Evolutionary conservation across 1,284 basidiomycete species (phyloP), one percentile per base, ranked within the genome.

Genomic region (Puccinia triticina): DNA sequence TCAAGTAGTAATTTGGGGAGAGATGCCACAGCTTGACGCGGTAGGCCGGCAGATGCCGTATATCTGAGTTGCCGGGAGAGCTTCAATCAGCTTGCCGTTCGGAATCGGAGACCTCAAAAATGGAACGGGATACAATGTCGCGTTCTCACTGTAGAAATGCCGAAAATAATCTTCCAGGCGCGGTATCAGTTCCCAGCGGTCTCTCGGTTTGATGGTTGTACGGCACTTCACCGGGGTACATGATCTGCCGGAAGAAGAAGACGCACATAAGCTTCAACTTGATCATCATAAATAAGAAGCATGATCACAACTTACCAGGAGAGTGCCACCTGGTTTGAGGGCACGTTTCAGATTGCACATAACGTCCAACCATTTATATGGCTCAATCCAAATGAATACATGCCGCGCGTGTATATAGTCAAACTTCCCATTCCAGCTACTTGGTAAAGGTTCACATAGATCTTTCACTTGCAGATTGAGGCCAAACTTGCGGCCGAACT

Each of bases 361-460:
- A 23, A 78, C 64, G n/a, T 40, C 29, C 21, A 61, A 46, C 77
- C 77, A 78, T 67, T 78, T 78, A 16, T 53, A 34, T 16, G 77
- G 77, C 40, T 78, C 64, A 67, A 78, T 78, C 77, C 77, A 78
- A 46, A 78, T 78, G 32, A 78, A 53, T 4, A 78, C 77, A 67
- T 78, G 77, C 48, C 77, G 59, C 29, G 16, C 64, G 29, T 78
- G 77, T 48, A 78, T 71, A 57, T 66, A 67, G 32, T 78, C 77
- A 46, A 78, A 78, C 37, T 78, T 78, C 37, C 29, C 43, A 78
- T 67, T 53, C 77, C 77, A 78, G 53, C 34, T 53, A 53, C 40
- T 69, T 29, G 77, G 77, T 29, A 78, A 55, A 14, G 77, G 77
- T 53, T 69, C 46, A 53, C 43, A 69, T 21, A 78, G 61, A 66